These are phyloP conservation scores for Ophiostoma ulmi DNA, from an alignment of 2,329 filamentous ascomycete species.

Conservation along the genomic window DNA sequence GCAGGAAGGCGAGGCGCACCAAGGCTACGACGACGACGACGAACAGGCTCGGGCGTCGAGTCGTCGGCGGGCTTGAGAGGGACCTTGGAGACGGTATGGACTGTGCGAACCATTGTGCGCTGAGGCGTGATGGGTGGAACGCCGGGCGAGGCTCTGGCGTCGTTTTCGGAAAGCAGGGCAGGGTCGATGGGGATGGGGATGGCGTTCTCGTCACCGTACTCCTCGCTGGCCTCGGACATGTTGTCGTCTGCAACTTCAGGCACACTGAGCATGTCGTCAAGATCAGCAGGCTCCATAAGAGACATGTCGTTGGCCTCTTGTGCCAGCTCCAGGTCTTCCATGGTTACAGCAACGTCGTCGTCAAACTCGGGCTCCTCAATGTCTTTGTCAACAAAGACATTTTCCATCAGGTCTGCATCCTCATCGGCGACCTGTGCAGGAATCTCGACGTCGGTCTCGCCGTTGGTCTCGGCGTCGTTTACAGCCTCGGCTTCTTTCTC, in stretches of 20 bases:
- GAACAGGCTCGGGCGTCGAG: conserved; percentile 42
- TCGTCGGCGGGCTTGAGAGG: conserved; percentile 65
- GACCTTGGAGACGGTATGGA: conserved; percentile 72
- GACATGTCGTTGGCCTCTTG: conserved; percentile 58
- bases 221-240: conserved; percentile 57
- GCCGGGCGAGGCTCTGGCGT: conserved; percentile 24
- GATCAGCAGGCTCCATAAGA: conserved; percentile 43
- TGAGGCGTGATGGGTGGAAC: conserved; percentile 52
- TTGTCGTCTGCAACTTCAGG: conserved; percentile 42
- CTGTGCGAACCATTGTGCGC: conserved; percentile 48
- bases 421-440: neutral
- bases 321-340: conserved; percentile 54
- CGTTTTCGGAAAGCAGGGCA: conserved; percentile 35
- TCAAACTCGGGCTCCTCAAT: conserved; percentile 39
- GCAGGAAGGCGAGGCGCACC: conserved; percentile 46
- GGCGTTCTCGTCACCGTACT: conserved; percentile 63
- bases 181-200: conserved; percentile 53
- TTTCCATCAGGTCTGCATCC: conserved; percentile 16
- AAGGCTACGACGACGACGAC: conserved; percentile 46
- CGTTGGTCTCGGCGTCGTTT: conserved; percentile 29
- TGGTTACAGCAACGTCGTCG: conserved; percentile 44
- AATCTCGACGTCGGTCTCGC: conserved; percentile 27
- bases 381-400: conserved; percentile 26
- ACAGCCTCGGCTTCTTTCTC: conserved; percentile 25
- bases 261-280: conserved; percentile 35